Evolutionary conservation across 2,329 filamentous ascomycete genomes (phyloP).

Genomic region (Aspergillus aculeatinus): DNA sequence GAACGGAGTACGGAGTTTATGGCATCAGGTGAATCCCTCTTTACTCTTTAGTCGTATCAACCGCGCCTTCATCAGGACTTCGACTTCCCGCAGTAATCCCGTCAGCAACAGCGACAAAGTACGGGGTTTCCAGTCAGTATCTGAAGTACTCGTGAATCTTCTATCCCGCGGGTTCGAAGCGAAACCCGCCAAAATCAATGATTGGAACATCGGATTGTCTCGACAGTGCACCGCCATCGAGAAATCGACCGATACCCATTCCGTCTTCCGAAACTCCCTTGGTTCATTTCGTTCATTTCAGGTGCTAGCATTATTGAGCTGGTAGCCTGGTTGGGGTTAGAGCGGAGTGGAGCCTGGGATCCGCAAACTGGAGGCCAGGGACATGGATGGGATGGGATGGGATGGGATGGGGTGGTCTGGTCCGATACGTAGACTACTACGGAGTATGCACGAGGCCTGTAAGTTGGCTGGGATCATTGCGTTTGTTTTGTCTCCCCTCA

Average conservation of each 20-base stretch:
- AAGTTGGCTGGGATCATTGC: not conserved
- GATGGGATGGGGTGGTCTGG: not conserved
- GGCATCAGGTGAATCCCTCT: too few relatives aligned
- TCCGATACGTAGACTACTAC: not conserved
- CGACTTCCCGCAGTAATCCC: not conserved
- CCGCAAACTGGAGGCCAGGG: constrained; percentile 6
- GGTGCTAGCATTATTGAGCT: not conserved
- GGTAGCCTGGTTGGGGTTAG: constrained; percentile 1
- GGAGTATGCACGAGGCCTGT: constrained; percentile 2
- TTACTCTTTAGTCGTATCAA: not conserved
- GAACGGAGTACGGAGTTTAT: constrained; percentile 10
- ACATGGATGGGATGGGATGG: not conserved
- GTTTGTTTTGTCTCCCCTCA: not conserved
- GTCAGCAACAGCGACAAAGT: not conserved
- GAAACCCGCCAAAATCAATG: not conserved
- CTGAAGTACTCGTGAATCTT: not conserved
- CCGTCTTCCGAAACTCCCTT: not conserved
- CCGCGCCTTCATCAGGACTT: not conserved
- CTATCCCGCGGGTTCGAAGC: not conserved
- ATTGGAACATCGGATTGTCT: not conserved
- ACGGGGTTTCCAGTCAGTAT: not conserved
- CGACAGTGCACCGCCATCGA: too few relatives aligned
- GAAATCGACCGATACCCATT: not conserved
- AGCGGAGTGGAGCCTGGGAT: constrained; percentile 2
- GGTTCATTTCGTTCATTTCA: not conserved